phyloP scores from a whole-genome alignment of 2,329 filamentous ascomycete species.

The Pseudonectria foliicola region DNA sequence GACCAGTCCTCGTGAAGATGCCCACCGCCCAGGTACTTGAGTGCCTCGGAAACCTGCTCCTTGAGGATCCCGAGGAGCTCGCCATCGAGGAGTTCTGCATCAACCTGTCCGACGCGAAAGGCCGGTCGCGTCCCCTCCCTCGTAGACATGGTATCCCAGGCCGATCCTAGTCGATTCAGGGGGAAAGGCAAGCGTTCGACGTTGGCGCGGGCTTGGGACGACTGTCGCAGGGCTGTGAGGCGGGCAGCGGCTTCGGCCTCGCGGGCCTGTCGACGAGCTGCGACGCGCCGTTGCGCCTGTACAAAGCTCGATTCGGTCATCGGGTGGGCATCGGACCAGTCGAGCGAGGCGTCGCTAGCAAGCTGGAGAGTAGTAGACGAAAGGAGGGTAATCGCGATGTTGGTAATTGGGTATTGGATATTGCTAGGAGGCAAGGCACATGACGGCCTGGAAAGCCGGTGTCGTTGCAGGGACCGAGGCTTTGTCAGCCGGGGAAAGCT shows the following conservation, averaged over 20 bases:
- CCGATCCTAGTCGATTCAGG: slow-evolving; percentile 49
- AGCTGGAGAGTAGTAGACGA: background rate
- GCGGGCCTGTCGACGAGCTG: slow-evolving; percentile 70
- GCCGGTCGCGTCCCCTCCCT: slow-evolving; percentile 75
- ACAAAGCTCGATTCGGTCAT: slow-evolving; percentile 65
- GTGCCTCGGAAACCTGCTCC: slow-evolving; percentile 75
- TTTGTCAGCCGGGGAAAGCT: slow-evolving; percentile 6
- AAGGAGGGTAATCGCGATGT: slow-evolving; percentile 2
- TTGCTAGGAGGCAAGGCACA: slow-evolving; percentile 14
- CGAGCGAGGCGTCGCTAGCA: background rate
- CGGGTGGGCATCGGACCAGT: slow-evolving; percentile 22
- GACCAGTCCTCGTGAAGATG: slow-evolving; percentile 80
- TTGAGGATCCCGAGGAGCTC: slow-evolving; percentile 83
- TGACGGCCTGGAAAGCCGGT: slow-evolving; percentile 14
- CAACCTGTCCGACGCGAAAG: slow-evolving; percentile 91
- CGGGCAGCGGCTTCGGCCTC: slow-evolving; percentile 58
- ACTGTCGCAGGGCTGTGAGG: slow-evolving; percentile 41
- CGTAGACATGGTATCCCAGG: slow-evolving; percentile 66
- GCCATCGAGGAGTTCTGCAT: slow-evolving; percentile 90
- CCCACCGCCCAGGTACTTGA: slow-evolving; percentile 75
- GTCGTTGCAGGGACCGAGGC: slow-evolving; percentile 16
- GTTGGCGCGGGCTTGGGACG: slow-evolving; percentile 46
- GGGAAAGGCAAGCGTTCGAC: slow-evolving; percentile 54
- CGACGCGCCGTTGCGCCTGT: slow-evolving; percentile 80
- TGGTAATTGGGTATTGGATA: background rate